These are phyloP conservation scores for Kondoa malvinella DNA, from an alignment of 768 basidiomycete genomes.

Conservation along the genomic window DNA sequence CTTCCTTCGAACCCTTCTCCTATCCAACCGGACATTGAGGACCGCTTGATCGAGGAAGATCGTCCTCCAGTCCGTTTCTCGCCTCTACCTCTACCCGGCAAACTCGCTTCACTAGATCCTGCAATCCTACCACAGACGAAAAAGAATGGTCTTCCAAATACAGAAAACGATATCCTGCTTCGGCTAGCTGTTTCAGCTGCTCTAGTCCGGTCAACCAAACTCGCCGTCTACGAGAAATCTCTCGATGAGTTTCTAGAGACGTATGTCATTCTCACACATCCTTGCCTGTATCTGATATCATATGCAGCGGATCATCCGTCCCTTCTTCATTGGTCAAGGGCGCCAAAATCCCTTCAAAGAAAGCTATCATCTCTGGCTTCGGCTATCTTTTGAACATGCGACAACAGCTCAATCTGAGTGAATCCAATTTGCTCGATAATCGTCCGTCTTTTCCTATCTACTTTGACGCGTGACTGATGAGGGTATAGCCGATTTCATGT, in stretches of 20 bases:
- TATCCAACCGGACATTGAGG: too few relatives aligned
- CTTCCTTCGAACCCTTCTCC: too few relatives aligned
- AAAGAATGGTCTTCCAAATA: background rate
- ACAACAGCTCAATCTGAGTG: slow-evolving; percentile 75
- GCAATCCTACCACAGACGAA: background rate
- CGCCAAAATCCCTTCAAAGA: slow-evolving; percentile 28
- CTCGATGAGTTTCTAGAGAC: slow-evolving; percentile 22
- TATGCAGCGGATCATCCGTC: background rate
- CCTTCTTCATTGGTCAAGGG: slow-evolving; percentile 7
- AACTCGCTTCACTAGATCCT: background rate
- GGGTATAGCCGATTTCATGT: slow-evolving; percentile 36
- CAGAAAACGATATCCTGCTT: slow-evolving; percentile 22
- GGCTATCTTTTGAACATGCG: slow-evolving; percentile 82
- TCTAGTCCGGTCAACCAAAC: slow-evolving; percentile 24
- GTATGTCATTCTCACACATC: slow-evolving; percentile 5
- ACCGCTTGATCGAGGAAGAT: background rate
- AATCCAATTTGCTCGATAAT: slow-evolving; percentile 72
- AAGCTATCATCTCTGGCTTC: slow-evolving; percentile 74
- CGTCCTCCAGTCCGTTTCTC: slow-evolving; percentile 14
- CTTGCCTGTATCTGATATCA: slow-evolving; percentile 5
- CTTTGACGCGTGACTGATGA: slow-evolving; percentile 89
- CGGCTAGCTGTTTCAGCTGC: slow-evolving; percentile 24
- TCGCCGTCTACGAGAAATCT: slow-evolving; percentile 27
- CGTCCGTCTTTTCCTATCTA: slow-evolving; percentile 45
- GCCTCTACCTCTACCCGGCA: slow-evolving; percentile 7